Base-by-base conservation (phyloP, 2,329 filamentous ascomycete genomes). In the Phaeosphaeriaceae sp. region DNA sequence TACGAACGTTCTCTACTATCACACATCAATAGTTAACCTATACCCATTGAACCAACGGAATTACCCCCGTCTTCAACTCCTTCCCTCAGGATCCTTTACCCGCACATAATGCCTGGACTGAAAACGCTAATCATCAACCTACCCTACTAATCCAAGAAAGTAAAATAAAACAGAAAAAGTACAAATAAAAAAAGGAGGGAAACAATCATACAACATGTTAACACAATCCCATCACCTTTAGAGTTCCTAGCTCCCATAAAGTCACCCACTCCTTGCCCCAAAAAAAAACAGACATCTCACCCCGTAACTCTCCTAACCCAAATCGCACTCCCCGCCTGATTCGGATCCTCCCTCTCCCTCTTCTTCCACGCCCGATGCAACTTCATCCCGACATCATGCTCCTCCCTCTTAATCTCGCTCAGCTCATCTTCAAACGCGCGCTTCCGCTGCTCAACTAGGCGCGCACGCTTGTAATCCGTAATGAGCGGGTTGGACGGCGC, bases 341-440 rank as follows among this genome's bases (percentile, higher is more conserved):
- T 63, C 2, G 67, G 68, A 53, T 74, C 73, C 11, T 71, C 72
- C 40, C 58, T 56, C 52, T 75, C 74, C 53, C 66, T 65, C 61
- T 70, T 74, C 58, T 67, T 70, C 61, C 66, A 68, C 50, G 73
- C 73, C 15, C 74, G 60, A 61, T 75, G 72, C 52, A 76, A 48
- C 58, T 65, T 73, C 48, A 76, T 48, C 3, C 74, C 74, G 6
- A 75, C 59, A 35, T 75, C 74, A 52, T 76, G 71, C 50, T 75
- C 73, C 50, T 71, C 66, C 0, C 58, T 47, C 53, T 60, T 64
- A 32, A 76, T 68, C 47, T 75, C 71, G 12, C 62, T 62, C 49
- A 76, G 46, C 58, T 75, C 72, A n/a, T 66, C 64, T 48, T 70
- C 66, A 48, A 74, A 68, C 17, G 58, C 61, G 48, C 69, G 69